These are phyloP conservation scores for Cordyceps cateniannulata DNA, from an alignment of 2,329 filamentous ascomycete species.

Conservation along the genomic window DNA sequence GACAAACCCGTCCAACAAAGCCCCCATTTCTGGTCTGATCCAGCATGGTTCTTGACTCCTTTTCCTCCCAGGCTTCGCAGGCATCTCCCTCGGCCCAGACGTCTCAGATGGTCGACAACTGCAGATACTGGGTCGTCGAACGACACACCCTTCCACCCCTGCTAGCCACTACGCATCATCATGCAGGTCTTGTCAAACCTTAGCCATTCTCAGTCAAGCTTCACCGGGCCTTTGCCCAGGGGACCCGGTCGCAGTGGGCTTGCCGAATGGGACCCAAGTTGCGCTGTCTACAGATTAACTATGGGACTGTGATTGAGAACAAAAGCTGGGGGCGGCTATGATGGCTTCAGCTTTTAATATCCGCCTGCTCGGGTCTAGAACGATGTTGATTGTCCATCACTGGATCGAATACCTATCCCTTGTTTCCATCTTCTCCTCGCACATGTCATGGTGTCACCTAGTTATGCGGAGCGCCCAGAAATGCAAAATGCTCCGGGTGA, in stretches of 20 bases:
- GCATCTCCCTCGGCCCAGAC: too few species aligned
- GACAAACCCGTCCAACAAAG: too few species aligned
- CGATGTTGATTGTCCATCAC: neutral
- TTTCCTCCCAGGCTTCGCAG: too few species aligned
- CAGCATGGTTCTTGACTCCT: too few species aligned
- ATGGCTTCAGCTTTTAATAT: neutral
- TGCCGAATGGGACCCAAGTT: neutral
- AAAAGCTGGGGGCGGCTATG: neutral
- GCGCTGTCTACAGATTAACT: too few species aligned
- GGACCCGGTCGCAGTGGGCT: neutral
- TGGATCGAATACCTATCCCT: too few species aligned
- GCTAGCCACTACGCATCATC: conserved; percentile 1
- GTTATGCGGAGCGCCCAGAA: neutral
- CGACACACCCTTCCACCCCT: neutral
- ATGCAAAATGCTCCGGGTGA: neutral
- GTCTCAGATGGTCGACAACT: too few species aligned
- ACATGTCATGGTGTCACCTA: neutral
- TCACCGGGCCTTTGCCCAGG: neutral
- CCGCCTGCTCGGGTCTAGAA: neutral
- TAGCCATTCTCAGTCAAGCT: conserved; percentile 6
- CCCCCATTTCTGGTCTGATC: too few species aligned
- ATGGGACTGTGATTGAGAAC: too few species aligned
- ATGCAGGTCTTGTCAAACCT: conserved; percentile 3
- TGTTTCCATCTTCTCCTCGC: neutral
- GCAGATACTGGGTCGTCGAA: too few species aligned